phyloP scores from a whole-genome alignment of 202 grass and related monocot genomes.

The Zizania palustris region DNA sequence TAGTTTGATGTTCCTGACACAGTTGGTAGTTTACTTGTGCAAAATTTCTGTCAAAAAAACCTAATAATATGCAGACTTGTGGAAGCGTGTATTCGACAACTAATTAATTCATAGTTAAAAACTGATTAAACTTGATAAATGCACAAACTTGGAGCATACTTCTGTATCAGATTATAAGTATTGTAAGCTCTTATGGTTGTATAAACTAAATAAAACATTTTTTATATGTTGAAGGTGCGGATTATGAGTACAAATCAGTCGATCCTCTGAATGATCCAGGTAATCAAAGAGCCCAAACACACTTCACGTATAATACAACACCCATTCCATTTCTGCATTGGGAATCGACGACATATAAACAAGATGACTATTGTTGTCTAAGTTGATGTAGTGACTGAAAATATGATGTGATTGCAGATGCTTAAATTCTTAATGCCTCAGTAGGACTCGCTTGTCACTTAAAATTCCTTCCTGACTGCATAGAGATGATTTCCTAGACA shows the following conservation, averaged over 20 bases:
- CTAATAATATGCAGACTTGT: neutral
- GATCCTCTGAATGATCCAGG: constrained; percentile 60
- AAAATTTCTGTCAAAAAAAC: neutral
- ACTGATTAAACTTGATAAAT: neutral
- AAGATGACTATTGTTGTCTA: neutral
- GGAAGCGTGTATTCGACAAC: neutral
- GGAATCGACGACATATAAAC: neutral
- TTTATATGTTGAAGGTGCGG: constrained; percentile 51
- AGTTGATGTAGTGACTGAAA: too few species aligned
- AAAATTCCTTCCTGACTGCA: neutral
- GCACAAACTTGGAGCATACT: neutral
- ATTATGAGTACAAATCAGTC: constrained; percentile 89
- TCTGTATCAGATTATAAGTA: neutral
- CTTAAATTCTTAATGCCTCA: too few species aligned
- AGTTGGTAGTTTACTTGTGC: neutral
- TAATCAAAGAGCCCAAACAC: neutral
- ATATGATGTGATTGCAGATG: neutral
- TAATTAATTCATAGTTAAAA: neutral
- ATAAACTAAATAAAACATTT: constrained; percentile 1
- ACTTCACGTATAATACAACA: neutral
- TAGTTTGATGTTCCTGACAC: neutral
- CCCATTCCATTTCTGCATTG: neutral
- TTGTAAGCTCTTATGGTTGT: neutral
- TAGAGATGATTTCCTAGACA: neutral
- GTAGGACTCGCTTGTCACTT: too few species aligned